phyloP scores from a whole-genome alignment of 2,329 filamentous ascomycete species.

The Alternaria novae-zelandiae region DNA sequence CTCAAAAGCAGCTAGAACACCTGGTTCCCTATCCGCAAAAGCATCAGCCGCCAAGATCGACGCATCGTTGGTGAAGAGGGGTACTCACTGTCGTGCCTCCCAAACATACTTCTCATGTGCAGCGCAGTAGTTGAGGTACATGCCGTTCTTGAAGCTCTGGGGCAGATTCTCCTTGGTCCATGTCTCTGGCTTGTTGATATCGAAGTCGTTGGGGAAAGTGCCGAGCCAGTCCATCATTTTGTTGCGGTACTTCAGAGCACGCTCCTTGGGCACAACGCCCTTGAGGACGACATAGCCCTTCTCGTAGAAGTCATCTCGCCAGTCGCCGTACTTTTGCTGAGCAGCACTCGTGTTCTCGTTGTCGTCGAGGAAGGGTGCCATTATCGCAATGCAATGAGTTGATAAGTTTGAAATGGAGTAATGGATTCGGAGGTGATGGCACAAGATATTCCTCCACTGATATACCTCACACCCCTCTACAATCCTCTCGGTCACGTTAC shows the following conservation, averaged over 20 bases:
- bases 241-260: constrained; percentile 34
- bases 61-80: neutral
- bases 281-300: constrained; percentile 41
- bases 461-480: neutral
- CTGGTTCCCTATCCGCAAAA: constrained; percentile 40
- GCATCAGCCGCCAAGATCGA: neutral
- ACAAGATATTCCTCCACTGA: neutral
- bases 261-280: constrained; percentile 27
- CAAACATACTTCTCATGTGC: constrained; percentile 55
- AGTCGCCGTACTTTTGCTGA: constrained; percentile 28
- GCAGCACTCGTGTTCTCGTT: neutral
- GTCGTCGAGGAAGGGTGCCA: constrained; percentile 10
- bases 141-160: constrained; percentile 35
- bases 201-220: constrained; percentile 37
- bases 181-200: constrained; percentile 44
- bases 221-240: constrained; percentile 42
- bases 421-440: neutral
- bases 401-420: neutral
- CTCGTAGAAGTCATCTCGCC: constrained; percentile 39
- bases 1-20: constrained; percentile 50
- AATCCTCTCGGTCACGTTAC: neutral
- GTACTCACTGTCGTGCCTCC: constrained; percentile 46
- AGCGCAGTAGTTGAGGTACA: constrained; percentile 49
- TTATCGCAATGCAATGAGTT: neutral
- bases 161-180: constrained; percentile 56